These are phyloP conservation scores for Metarhizium rileyi DNA, from an alignment of 2,329 filamentous ascomycete species.

Conservation along the genomic window DNA sequence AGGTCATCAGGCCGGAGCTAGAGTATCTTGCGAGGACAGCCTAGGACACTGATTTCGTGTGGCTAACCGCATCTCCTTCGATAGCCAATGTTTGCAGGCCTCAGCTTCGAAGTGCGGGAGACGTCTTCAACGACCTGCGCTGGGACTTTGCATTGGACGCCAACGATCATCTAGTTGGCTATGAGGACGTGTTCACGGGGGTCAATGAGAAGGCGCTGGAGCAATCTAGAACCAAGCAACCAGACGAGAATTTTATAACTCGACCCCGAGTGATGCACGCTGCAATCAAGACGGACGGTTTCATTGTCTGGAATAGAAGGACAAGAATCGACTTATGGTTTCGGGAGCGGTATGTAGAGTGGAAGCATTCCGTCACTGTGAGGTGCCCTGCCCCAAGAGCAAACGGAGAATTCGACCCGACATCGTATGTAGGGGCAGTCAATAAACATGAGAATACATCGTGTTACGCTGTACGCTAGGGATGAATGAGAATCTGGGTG, in stretches of 20 bases:
- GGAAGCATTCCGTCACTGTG: constrained; percentile 22
- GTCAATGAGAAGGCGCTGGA: constrained; percentile 43
- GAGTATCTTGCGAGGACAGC: background rate
- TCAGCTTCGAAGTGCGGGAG: constrained; percentile 46
- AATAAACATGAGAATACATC: too few species aligned
- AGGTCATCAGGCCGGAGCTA: too few species aligned
- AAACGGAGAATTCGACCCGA: too few species aligned
- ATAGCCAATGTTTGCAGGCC: constrained; percentile 18
- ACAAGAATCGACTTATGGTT: constrained; percentile 44
- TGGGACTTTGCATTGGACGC: constrained; percentile 48
- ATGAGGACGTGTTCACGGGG: constrained; percentile 50
- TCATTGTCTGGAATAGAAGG: constrained; percentile 47
- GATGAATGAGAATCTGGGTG: constrained; percentile 53
- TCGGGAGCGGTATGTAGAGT: constrained; percentile 35
- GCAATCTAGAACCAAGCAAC: constrained; percentile 51
- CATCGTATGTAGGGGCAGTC: too few species aligned
- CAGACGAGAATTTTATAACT: constrained; percentile 57
- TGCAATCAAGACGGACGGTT: constrained; percentile 39
- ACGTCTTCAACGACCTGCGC: constrained; percentile 49
- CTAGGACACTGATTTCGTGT: background rate
- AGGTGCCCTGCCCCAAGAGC: constrained; percentile 34
- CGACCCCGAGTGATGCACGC: constrained; percentile 56
- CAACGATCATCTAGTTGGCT: constrained; percentile 46
- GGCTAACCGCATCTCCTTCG: background rate
- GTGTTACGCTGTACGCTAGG: too few species aligned